Percentiles rank a stretch among this genome's conserved stretches.
These are phyloP conservation scores for Verbena officinalis DNA, from an alignment of 257 asterid species.

Conservation along the genomic window DNA sequence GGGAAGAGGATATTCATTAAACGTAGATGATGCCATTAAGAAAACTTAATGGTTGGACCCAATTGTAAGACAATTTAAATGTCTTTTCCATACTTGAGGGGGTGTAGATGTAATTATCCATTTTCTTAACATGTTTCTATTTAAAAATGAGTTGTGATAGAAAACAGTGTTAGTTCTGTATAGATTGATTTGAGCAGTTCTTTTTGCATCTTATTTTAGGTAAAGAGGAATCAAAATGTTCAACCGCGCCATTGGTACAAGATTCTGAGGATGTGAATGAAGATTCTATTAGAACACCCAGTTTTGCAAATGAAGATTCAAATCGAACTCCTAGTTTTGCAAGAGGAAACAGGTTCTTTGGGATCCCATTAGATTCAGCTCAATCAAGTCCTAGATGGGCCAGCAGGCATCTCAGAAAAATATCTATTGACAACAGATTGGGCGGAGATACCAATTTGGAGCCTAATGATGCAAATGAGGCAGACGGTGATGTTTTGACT, in stretches of 20 bases:
- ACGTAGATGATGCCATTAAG: no score
- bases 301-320: constrained; percentile 44
- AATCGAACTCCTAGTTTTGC: constrained; percentile 52
- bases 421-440: no score
- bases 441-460: constrained; percentile 43
- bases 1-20: no score
- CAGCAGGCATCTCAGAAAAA: constrained; percentile 39
- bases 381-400: constrained; percentile 77
- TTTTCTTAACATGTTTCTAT: neutral
- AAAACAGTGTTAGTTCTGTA: neutral
- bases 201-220: constrained; percentile 35
- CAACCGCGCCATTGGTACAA: constrained; percentile 41
- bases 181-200: neutral
- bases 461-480: constrained; percentile 46
- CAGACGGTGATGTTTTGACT: constrained; percentile 42
- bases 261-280: constrained; percentile 52
- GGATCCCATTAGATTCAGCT: constrained; percentile 68
- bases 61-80: no score
- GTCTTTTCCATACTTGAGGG: no score
- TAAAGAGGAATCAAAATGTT: constrained; percentile 48
- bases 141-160: neutral
- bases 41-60: no score
- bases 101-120: neutral
- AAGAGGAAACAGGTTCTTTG: constrained; percentile 60
- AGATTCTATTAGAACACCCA: constrained; percentile 53